Conservation (phyloP, 202 grass and related monocot genomes). For the Saccharum hybrid region DNA sequence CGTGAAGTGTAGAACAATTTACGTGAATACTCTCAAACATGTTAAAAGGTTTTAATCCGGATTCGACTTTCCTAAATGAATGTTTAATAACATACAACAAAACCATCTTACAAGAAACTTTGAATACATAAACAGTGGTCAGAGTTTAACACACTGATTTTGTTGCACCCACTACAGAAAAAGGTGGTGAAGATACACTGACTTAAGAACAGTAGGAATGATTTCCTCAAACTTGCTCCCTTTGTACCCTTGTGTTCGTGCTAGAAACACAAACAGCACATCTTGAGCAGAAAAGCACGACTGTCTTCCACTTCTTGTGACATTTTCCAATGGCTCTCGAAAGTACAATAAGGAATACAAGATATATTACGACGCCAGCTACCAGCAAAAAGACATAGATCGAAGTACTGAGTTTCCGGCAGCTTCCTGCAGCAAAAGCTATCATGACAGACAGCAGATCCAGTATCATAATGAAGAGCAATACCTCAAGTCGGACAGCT, state of each 20-base stretch:
- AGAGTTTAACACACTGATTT: not conserved
- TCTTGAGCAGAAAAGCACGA: not conserved
- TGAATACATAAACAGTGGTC: not conserved
- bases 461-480: conserved; percentile 53
- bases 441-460: conserved; percentile 55
- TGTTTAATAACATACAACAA: not conserved
- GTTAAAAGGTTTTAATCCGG: not conserved
- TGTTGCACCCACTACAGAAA: not conserved
- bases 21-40: not conserved
- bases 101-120: not conserved
- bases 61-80: not conserved
- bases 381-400: conserved; percentile 53
- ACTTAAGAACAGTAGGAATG: not conserved
- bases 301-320: not conserved
- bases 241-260: not conserved
- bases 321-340: conserved; percentile 20
- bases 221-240: conserved; percentile 20
- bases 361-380: conserved; percentile 22
- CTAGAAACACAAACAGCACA: not conserved
- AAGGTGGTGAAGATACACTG: not conserved
- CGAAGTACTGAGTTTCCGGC: conserved; percentile 32
- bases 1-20: not conserved
- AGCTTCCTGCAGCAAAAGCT: conserved; percentile 62
- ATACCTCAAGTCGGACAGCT: conserved; percentile 22
- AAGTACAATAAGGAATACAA: conserved; percentile 20